A percentile compares a stretch with the other conserved stretches of the same genome.
Evolutionary conservation across 768 basidiomycete genomes (phyloP).

Genomic region (Hebeloma cylindrosporum): DNA sequence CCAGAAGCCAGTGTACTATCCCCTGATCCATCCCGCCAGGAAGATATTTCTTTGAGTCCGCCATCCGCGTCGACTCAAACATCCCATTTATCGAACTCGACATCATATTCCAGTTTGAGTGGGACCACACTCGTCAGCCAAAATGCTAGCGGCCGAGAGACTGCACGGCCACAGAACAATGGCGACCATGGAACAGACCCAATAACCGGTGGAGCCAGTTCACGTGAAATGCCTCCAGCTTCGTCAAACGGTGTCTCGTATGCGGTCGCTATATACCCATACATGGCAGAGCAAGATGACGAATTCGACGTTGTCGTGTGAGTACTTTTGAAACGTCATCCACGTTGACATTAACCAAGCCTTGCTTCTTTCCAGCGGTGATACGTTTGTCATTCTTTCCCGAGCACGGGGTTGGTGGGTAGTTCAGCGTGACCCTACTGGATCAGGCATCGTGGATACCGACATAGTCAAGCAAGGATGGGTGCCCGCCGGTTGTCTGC

Average conservation of each 20-base stretch:
- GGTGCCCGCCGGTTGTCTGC: constrained; percentile 96
- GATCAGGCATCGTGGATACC: constrained; percentile 73
- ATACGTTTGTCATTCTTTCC: constrained; percentile 90
- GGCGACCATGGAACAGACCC: constrained; percentile 18
- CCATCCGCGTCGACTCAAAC: constrained; percentile 37
- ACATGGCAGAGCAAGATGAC: constrained; percentile 97
- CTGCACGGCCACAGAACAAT: constrained; percentile 18
- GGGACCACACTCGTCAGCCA: constrained; percentile 30
- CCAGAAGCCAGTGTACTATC: constrained; percentile 66
- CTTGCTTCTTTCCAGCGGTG: constrained; percentile 53
- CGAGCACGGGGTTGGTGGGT: constrained; percentile 99
- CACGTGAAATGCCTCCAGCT: constrained; percentile 29
- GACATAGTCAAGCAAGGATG: constrained; percentile 87
- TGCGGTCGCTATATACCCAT: constrained; percentile 97
- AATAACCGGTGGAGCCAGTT: constrained; percentile 17
- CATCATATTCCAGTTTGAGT: constrained; percentile 24
- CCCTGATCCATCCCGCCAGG: constrained; percentile 44
- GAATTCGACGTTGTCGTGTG: constrained; percentile 98
- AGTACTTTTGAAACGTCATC: constrained; percentile 32
- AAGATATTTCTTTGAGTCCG: constrained; percentile 40
- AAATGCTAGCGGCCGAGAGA: constrained; percentile 26
- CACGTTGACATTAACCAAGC: constrained; percentile 7
- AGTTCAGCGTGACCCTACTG: constrained; percentile 90
- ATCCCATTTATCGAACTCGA: constrained; percentile 24
- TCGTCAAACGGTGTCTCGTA: constrained; percentile 73